Evolutionary conservation across 148 eudicot genomes (phyloP), one percentile per base, ranked within the genome.

Genomic region (Silene latifolia): DNA sequence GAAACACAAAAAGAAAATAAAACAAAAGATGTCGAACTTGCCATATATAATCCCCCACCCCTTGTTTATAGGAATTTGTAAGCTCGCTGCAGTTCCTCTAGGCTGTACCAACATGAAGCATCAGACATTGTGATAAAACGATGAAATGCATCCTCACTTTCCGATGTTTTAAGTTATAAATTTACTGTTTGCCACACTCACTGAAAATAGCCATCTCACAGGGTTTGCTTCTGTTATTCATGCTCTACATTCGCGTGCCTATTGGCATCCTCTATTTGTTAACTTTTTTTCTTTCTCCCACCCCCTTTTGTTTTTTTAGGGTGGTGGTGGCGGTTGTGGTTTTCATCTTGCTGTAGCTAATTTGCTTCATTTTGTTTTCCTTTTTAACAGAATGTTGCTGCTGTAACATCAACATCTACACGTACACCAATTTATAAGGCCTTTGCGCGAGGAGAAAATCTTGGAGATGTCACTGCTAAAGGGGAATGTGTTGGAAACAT

Each of bases 381-480:
- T 76, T 25, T 75, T 62, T 80, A 57, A 76, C 66, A 95, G 97
- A 95, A 95, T 81, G 96, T 95, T 72, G 91, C 84, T 83, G 99
- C 99, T 72, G 99, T 95, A 69, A 92, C 99, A 61, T 95, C 99
- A 78, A 95, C 99, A 67, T 95, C 99, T 62, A 95, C 99, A 56
- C 99, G 99, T 65, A 89, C 96, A 24, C 99, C 99, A 73, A 92
- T 95, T 47, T 92, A 95, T 85, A 95, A 95, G 85, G 99, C 97
- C 64, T 95, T 95, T 85, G 99, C 99, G 51, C 89, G 83, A 75
- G 98, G 99, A 73, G 97, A 92, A 85, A 95, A 95, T 81, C 89
- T 95, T 56, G 99, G 98, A 66, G 99, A 95, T 89, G 99, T 95
- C 47, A 95, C 99, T 46, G 99, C 99, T 5, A 95, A 95, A 84